Conservation (phyloP, 2,329 filamentous ascomycete species). For the Colletotrichum agaves region DNA sequence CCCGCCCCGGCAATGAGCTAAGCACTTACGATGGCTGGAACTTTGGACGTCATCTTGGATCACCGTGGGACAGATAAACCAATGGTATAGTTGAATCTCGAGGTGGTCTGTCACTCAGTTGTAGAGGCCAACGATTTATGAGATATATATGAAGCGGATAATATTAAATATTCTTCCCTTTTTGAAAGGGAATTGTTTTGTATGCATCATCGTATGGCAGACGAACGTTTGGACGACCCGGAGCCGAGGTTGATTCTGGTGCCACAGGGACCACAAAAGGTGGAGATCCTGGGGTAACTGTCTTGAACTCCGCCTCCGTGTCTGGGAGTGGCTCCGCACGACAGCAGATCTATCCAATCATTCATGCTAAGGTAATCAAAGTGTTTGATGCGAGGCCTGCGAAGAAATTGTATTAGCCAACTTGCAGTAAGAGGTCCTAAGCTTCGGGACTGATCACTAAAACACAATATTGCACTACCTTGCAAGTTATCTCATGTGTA, state of each 20-base stretch:
- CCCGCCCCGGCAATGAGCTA: slow-evolving; percentile 11
- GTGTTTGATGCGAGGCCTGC: no score
- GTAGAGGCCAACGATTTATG: neutral
- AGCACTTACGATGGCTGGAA: slow-evolving; percentile 41
- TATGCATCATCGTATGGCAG: slow-evolving; percentile 32
- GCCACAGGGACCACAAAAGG: slow-evolving; percentile 32
- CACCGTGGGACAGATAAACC: neutral
- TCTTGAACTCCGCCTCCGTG: slow-evolving; percentile 32
- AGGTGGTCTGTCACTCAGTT: neutral
- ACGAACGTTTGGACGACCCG: slow-evolving; percentile 25
- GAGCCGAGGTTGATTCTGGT: slow-evolving; percentile 35
- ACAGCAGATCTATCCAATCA: slow-evolving; percentile 2
- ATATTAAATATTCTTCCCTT: slow-evolving; percentile 14
- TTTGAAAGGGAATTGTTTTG: slow-evolving; percentile 28
- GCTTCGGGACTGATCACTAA: no score
- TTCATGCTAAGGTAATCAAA: no score
- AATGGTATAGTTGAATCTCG: neutral
- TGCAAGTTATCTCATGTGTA: no score
- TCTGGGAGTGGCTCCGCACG: slow-evolving; percentile 24
- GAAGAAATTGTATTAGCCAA: no score
- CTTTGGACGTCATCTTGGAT: slow-evolving; percentile 41
- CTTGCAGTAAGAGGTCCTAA: no score
- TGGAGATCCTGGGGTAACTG: slow-evolving; percentile 37
- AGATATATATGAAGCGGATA: neutral
- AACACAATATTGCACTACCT: no score